Conservation (phyloP, 2,329 filamentous ascomycete species). For the Tympanopsis confertula region DNA sequence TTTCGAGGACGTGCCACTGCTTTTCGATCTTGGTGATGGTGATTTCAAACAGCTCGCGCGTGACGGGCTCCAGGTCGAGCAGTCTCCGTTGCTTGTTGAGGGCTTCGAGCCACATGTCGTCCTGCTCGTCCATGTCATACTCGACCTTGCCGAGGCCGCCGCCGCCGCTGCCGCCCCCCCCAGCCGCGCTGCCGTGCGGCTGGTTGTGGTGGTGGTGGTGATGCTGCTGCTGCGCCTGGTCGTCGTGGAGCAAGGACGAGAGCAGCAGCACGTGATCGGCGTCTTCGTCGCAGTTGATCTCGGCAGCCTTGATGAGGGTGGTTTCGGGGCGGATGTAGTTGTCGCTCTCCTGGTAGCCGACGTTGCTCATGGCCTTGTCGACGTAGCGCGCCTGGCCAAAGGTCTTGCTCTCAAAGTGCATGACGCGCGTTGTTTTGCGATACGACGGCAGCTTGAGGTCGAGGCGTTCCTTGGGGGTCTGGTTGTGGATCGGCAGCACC, state of each 20-base stretch:
- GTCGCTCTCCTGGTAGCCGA: constrained; percentile 92
- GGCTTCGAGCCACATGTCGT: constrained; percentile 86
- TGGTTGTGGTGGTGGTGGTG: too few relatives aligned
- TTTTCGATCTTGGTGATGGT: constrained; percentile 98
- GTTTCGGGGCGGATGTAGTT: constrained; percentile 73
- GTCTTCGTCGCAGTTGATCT: constrained; percentile 48
- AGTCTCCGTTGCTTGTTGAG: constrained; percentile 69
- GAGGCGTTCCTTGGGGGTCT: constrained; percentile 69
- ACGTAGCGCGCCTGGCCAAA: constrained; percentile 83
- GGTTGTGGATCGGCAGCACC: constrained; percentile 65
- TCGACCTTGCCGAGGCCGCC: constrained; percentile 70
- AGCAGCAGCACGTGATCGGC: constrained; percentile 28
- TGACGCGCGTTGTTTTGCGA: constrained; percentile 67
- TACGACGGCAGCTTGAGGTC: constrained; percentile 68
- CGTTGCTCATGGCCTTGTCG: constrained; percentile 88
- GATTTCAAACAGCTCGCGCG: constrained; percentile 89
- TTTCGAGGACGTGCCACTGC: constrained; percentile 93
- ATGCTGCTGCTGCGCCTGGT: constrained; percentile 34
- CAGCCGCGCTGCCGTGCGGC: too few relatives aligned
- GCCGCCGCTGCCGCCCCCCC: constrained; percentile 29
- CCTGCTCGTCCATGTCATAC: constrained; percentile 99
- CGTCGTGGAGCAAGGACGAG: constrained; percentile 48
- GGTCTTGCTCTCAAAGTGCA: constrained; percentile 72
- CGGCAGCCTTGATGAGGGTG: constrained; percentile 53
- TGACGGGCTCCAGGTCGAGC: constrained; percentile 69